These are phyloP conservation scores for Xylaria sp. DNA, from an alignment of 495 filamentous ascomycete species.

Conservation along the genomic window DNA sequence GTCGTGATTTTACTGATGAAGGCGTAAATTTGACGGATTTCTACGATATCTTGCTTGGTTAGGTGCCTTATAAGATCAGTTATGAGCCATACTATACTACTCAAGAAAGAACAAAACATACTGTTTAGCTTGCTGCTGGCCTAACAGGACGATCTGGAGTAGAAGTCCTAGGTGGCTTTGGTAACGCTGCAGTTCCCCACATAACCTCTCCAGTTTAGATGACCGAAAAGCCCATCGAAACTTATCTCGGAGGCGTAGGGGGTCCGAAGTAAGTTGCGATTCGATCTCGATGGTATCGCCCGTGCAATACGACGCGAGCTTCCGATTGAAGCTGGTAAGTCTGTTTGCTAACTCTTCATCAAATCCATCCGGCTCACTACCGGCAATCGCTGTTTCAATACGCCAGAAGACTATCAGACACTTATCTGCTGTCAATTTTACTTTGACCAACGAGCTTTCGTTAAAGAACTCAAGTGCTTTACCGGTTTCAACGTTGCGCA, in stretches of 20 bases:
- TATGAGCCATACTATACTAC: neutral
- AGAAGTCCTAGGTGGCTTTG: neutral
- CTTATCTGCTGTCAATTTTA: neutral
- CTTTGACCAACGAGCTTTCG: neutral
- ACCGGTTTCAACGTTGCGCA: neutral
- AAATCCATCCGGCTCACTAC: neutral
- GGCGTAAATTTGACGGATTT: neutral
- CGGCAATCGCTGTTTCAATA: neutral
- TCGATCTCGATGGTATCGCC: neutral
- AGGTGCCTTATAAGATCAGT: neutral
- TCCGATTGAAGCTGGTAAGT: slow-evolving; percentile 5
- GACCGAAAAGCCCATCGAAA: slow-evolving; percentile 3
- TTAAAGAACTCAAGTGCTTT: neutral
- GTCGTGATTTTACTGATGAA: neutral
- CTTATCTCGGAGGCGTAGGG: neutral
- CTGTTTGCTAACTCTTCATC: neutral
- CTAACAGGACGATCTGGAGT: slow-evolving; percentile 6
- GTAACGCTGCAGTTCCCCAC: neutral
- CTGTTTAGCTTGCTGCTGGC: slow-evolving; percentile 1
- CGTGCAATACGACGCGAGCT: neutral
- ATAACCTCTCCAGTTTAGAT: slow-evolving; percentile 4
- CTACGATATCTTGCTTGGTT: neutral
- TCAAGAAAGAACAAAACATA: neutral
- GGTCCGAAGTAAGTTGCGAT: neutral
- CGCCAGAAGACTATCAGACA: slow-evolving; percentile 7